Conservation (phyloP, 2,329 filamentous ascomycete species). For the Penicillium glabrum region DNA sequence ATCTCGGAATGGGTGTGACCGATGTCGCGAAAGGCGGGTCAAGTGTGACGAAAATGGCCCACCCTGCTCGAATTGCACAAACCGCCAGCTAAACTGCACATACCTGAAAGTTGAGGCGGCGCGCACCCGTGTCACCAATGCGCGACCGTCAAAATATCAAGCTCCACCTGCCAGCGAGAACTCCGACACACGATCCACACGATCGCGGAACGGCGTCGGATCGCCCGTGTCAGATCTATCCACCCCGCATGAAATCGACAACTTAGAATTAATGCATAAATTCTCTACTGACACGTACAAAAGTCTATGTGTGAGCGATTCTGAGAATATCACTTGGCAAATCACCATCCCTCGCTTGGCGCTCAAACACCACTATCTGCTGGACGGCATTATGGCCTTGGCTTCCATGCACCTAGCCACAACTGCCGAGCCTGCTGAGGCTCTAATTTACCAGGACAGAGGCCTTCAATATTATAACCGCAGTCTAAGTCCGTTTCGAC, state of each 20-base stretch:
- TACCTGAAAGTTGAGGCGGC: conserved; percentile 24
- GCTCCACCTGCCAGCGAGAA: background rate
- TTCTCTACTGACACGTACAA: conserved; percentile 51
- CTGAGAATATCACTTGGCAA: conserved; percentile 39
- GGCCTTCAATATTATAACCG: conserved; percentile 38
- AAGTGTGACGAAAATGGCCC: conserved; percentile 44
- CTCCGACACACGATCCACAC: conserved; percentile 8
- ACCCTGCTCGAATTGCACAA: conserved; percentile 39
- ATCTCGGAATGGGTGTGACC: conserved; percentile 43
- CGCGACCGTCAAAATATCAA: conserved; percentile 6
- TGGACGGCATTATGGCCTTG: conserved; percentile 43
- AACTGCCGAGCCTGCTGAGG: conserved; percentile 26
- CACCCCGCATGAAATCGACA: conserved; percentile 28
- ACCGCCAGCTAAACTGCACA: conserved; percentile 35
- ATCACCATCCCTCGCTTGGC: conserved; percentile 40
- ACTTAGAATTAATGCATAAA: conserved; percentile 55
- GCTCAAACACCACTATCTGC: conserved; percentile 41
- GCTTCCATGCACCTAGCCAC: conserved; percentile 43
- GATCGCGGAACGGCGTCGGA: conserved; percentile 10
- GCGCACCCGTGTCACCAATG: background rate
- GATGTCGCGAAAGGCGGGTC: conserved; percentile 43
- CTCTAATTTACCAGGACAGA: conserved; percentile 35
- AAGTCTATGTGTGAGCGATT: conserved; percentile 36
- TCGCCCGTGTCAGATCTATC: conserved; percentile 14
- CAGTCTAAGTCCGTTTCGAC: conserved; percentile 35